Evolutionary conservation across 2,329 filamentous ascomycete genomes (phyloP).

Genomic region (Hymenoscyphus repandus): DNA sequence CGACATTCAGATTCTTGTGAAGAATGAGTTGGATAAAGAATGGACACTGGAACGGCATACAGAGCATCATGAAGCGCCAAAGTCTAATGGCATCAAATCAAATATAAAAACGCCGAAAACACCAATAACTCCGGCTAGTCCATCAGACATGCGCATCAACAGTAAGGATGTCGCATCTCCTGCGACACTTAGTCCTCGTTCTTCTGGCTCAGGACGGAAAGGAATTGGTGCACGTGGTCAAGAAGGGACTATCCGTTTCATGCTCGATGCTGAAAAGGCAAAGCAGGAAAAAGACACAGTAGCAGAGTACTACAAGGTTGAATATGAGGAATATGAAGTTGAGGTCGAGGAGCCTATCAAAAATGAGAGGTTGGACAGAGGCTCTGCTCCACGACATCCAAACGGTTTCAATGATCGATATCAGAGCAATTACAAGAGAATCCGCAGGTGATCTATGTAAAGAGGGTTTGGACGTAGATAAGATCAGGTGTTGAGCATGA

Average conservation of each 20-base stretch:
- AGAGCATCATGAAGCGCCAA: constrained; percentile 43
- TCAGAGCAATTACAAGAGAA: constrained; percentile 2
- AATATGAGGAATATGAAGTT: constrained; percentile 71
- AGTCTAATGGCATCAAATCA: constrained; percentile 30
- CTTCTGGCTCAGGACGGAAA: constrained; percentile 24
- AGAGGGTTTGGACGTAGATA: not conserved
- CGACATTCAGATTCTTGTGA: constrained; percentile 78
- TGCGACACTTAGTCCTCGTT: constrained; percentile 28
- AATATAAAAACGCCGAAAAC: constrained; percentile 33
- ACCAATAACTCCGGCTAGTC: constrained; percentile 31
- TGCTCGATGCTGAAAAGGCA: constrained; percentile 76
- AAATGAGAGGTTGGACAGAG: constrained; percentile 15
- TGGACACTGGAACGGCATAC: constrained; percentile 59
- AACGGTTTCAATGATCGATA: constrained; percentile 10
- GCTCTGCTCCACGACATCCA: not conserved
- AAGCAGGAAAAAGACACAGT: constrained; percentile 65
- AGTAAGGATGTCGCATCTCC: constrained; percentile 27
- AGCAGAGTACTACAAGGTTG: constrained; percentile 62
- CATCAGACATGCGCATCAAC: constrained; percentile 28
- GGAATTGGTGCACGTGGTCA: constrained; percentile 33
- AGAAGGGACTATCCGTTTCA: constrained; percentile 81
- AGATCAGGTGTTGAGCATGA: not conserved
- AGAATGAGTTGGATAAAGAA: constrained; percentile 67
- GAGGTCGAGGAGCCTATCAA: constrained; percentile 62
- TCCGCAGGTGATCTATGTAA: not conserved